Base-by-base conservation (phyloP, 2,329 filamentous ascomycete species). In the Aureobasidium lini region DNA sequence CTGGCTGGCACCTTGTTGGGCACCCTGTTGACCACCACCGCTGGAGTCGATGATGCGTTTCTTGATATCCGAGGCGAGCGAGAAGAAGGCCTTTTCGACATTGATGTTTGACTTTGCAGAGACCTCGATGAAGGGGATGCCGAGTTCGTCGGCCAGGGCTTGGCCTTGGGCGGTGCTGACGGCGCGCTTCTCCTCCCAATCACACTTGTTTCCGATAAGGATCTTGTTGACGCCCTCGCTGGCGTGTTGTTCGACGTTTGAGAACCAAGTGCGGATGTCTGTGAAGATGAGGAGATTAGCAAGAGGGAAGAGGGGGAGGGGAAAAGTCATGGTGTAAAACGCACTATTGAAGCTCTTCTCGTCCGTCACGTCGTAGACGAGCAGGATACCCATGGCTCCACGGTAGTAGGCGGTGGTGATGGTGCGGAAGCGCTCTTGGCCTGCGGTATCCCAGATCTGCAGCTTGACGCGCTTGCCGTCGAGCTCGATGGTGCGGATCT, bases 241-340 rank as follows among this genome's bases (percentile, higher is more conserved):
- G 61, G 94, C 94, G 78, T 99, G 92, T 76, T 96, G 92, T 75
- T 96, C 92, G 68, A 96, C 92, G 77, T 99, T 97, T 72, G 92
- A 92, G 79, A 99, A 99, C 94, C 94, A 99, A 66, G 94, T 97
- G 71, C 92, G 88, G 75, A 99, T 99, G 78, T 99, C 94, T 97
- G 71, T 37, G 16, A 48, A 60, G 32, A 64, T 49, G 40, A 31
- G 15, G 42, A 53, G 59, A 40, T 66, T 40, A 58, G 57, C 32
- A 43, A 48, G 18, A 29, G 16, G 13, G 36, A 40, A 43, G 50
- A 59, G 60, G 40, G n/a, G 40, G 9, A 31, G 60, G 36, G 32
- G 11, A 37, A 39, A 57, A 40, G 23, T 39, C 29, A 32, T 57
- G 42, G 18, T 23, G 60, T 49, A 11, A 44, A 39, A 77, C 87